Base-by-base conservation (phyloP, 257 asterid genomes). In the Jasminum sambac region DNA sequence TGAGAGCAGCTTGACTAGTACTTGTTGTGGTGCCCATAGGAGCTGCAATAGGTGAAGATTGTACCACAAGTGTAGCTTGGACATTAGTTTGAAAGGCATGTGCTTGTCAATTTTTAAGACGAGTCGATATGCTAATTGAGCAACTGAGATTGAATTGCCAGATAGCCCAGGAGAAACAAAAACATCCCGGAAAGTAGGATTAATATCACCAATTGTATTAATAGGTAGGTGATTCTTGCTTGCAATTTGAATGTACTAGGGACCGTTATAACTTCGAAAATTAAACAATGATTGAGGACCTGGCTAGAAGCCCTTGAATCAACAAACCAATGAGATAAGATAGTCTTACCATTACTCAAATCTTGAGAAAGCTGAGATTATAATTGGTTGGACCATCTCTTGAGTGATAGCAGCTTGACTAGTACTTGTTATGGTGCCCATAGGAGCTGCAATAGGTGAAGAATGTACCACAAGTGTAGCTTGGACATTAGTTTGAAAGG, bases 291-390 rank as follows among this genome's bases (percentile, higher is more conserved):
- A 60, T 19, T 60, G 0, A 60, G 39, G 12, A 7, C 0, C 30
- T 38, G 25, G 43, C 34, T 62, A 6, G 43, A 62, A 12, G 67
- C 42, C 6, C 21, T 43, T 21, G 42, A 62, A 30, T 62, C 43
- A 26, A 62, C 67, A 25, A 24, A 62, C 21, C 67, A 62, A 62
- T 42, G 42, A 30, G 44, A 62, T 30, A 38, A 60, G 37, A 60
- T 12, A 0, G 24, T 60, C 38, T 60, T 60, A 60, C 64, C 64
- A 60, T 25, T 62, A 62, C 43, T 11, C 38, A 25, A 60, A 25
- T 19, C 38, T n/a, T 21, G 63, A 12, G 12, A 60, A 23, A 2
- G 39, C 38, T 11, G 38, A 24, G 37, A 60, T 21, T 16, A 60
- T 60, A 37, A 60, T 60, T n/a, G 8, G 38, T 5, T 60, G 38